Evolutionary conservation across 352 stramenopile species (phyloP), one percentile per base, ranked within the genome.

Genomic region (Globisporangium ultimum): DNA sequence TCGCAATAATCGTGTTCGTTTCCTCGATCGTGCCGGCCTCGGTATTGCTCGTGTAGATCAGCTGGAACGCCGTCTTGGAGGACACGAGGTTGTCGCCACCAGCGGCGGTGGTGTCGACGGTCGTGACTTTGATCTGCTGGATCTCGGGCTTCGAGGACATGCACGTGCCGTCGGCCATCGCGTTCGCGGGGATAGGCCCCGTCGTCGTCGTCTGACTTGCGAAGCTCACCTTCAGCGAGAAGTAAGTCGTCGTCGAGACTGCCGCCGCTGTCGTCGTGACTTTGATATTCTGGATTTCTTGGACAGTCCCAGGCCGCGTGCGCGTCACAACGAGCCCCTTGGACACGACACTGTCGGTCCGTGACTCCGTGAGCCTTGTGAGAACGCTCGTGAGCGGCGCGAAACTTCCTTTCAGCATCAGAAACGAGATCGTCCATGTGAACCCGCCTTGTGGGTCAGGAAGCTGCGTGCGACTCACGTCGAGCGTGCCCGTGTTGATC

Each of bases 391-490:
- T 62, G 17, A 96, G 63, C 9, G 72, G 47, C 2, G 28, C 8
- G 2, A 92, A 34, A 1, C 67, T 58, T 2, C 86, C 87, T 57
- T 80, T 77, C n/a, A 72, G 48, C 14, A 82, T 93, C 43, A 96
- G 66, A 58, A 98, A 98, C 22, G 88, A 97, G 14, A 99, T 78
- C n/a, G 85, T 96, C 95, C 95, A 99, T 51, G 84, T 97, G 70
- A 93, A 98, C 0, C 93, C 92, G 6, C 83, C 84, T 60, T 97
- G 84, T 6, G 78, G 66, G 64, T 98, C 88, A 4, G 90, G 68
- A 3, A 69, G 73, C 2, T 41, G 53, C 3, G 80, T 76, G 14
- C 91, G 77, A 18, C 70, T 55, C 15, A 96, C 74, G 38, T 90
- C 78, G 4, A 96, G 32, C 1, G 67, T 75, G 0, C 83, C 83